These are phyloP conservation scores for Pythium angustatum DNA, from an alignment of 352 stramenopile genomes.

Conservation along the genomic window DNA sequence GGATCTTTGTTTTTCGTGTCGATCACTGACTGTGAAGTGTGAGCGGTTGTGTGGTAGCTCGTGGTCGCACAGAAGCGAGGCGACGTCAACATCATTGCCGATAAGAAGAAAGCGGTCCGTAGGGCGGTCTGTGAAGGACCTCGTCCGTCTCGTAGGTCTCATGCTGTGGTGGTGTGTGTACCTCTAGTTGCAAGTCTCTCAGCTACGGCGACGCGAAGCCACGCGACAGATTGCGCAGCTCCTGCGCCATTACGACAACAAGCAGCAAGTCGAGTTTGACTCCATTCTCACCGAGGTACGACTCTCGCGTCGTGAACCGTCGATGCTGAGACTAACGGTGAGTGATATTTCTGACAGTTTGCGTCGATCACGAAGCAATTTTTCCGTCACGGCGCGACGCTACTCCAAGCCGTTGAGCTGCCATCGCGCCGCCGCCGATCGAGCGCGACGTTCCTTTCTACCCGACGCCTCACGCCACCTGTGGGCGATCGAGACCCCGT, in stretches of 20 bases:
- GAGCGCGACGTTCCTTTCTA: background rate
- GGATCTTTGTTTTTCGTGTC: background rate
- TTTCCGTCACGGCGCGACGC: constrained; percentile 17
- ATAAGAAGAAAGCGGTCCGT: constrained; percentile 55
- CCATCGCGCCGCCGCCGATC: background rate
- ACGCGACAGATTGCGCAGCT: constrained; percentile 28
- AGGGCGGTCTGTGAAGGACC: background rate
- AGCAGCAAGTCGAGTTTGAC: constrained; percentile 34
- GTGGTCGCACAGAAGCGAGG: constrained; percentile 54
- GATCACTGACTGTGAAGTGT: background rate
- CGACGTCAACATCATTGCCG: constrained; percentile 56
- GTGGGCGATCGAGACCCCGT: constrained; percentile 10
- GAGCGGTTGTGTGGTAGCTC: constrained; percentile 35
- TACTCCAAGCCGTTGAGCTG: constrained; percentile 11
- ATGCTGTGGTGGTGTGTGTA: background rate
- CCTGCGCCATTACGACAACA: constrained; percentile 26
- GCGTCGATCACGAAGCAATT: constrained; percentile 20
- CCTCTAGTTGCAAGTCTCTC: constrained; percentile 21
- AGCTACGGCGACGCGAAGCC: constrained; percentile 20
- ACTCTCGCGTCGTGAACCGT: too few relatives aligned
- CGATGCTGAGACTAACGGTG: too few relatives aligned
- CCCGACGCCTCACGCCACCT: constrained; percentile 4
- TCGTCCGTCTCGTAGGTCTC: background rate
- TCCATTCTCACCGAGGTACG: constrained; percentile 29
- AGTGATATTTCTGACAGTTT: constrained; percentile 21